Base-by-base conservation (phyloP, 192 early-diverging fungal species). In the Coemansia sp. region DNA sequence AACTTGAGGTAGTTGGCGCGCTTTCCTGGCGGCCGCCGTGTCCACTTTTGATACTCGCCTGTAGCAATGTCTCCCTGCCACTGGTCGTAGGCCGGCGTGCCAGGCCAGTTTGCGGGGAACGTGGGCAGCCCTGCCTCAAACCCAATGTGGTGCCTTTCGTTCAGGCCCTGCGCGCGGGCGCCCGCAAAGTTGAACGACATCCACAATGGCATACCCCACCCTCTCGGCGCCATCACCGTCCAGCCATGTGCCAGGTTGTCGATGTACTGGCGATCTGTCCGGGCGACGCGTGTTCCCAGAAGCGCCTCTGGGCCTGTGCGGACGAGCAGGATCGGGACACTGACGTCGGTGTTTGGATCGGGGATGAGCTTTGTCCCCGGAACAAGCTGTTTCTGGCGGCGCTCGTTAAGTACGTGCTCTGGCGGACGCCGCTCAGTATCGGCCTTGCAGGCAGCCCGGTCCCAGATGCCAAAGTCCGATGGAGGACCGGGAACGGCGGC, bases 171-270 rank as follows among this genome's bases (percentile, higher is more conserved):
- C 3, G 83, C 82, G 38, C 88, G 78, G 1, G 86, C 88, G 10
- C 95, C 95, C 2, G 88, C 88, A 76, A 90, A 95, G 14, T 87
- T 67, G 16, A 98, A 74, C 12, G 83, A 78, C 65, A 89, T 84
- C 92, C 91, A 96, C 50, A 98, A 82, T 8, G 81, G 51, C 75
- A 88, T 86, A 7, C 81, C 92, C 85, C 86, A 92, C 0, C 84
- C 82, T n/a, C 74, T 66, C 11, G 90, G 89, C 6, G 92, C 59
- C 22, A 95, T 60, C 14, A 96, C 29, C 16, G 85, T 86, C 92
- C 91, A 94, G 0, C 91, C 91, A 40, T 83, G 66, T 23, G 70
- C 56, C 38, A 74, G 23, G 21, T 25, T 35, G 51, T 59, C 70
- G 36, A 61, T 37, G 17, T 47, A 44, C 10, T 63, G 55, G 22